phyloP scores from a whole-genome alignment of 805 yeast species.

The Spathaspora hagerdaliae region DNA sequence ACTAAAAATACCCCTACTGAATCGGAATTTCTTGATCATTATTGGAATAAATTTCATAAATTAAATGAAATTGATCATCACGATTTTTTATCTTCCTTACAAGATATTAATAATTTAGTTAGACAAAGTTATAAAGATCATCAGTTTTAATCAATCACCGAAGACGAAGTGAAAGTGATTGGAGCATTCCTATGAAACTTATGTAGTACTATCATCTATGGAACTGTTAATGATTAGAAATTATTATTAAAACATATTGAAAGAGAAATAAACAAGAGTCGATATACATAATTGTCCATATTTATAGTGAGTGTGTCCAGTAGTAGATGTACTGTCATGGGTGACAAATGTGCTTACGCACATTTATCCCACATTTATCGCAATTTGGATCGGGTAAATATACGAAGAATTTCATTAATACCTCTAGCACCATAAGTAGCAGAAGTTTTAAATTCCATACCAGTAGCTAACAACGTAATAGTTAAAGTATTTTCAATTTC shows the following conservation, averaged over 20 bases:
- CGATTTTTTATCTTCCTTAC: conserved; percentile 41
- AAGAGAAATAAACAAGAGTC: not conserved
- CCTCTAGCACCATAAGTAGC: conserved; percentile 68
- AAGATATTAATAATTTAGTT: conserved; percentile 53
- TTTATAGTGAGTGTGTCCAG: no score
- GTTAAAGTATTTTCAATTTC: conserved; percentile 49
- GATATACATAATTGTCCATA: not conserved
- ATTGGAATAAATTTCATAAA: conserved; percentile 46
- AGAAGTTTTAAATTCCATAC: conserved; percentile 43
- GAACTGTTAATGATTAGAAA: no score
- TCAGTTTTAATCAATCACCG: conserved; percentile 20
- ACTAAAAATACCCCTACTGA: conserved; percentile 32
- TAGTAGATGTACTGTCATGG: no score
- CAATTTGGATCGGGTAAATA: conserved; percentile 26
- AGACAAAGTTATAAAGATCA: conserved; percentile 48
- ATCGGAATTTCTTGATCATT: conserved; percentile 38
- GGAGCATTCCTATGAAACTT: no score
- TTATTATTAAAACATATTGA: no score
- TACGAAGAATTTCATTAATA: conserved; percentile 60
- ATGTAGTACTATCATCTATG: no score
- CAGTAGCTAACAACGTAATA: conserved; percentile 41
- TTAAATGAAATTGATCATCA: conserved; percentile 43
- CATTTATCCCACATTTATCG: conserved; percentile 7
- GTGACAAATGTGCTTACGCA: not conserved
- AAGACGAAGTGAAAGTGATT: no score